Evolutionary conservation across 305 asterid species (phyloP), one percentile per base, ranked within the genome.

Genomic region (Fraxinus latifolia): DNA sequence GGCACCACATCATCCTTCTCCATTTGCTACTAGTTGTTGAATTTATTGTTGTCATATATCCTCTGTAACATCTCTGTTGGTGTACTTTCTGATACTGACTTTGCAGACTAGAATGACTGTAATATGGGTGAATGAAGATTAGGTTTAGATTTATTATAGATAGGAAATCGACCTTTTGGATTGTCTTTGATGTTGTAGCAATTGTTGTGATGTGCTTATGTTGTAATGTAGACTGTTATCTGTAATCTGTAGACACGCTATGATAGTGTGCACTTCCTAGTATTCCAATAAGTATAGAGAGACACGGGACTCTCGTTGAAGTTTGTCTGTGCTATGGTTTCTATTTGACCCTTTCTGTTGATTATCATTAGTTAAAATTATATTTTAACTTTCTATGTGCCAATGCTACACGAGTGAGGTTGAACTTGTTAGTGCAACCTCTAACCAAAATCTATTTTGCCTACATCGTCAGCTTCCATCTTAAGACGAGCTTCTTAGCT

Each of bases 11-110:
- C 90, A 89, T 58, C 92, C 93, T 33, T 90, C 94, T 71, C 90
- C 95, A 7, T 87, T 94, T 29, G 88, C 98, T 23, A 87, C 93
- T 83, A 89, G 92, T 80, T 88, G 97, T 75, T 92, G 91, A 87
- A 71, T 80, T 72, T 58, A 68, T 68, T 29, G 37, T 79, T 50
- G 21, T 50, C 62, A 50, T 50, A 50, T 15, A 15, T 50, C 62
- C 8, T 50, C 3, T 50, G 75, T 68, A 32, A 12, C 75, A 68
- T 31, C 37, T 68, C 39, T 68, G 37, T 33, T 68, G 74, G 19
- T 68, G 39, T 68, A 31, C 75, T 36, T 68, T 68, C 39, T 68
- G 75, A 68, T 68, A 11, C 75, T 68, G 33, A 68, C 75, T 29
- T 14, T 31, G 36, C 75, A 68, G 75, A 31, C 75, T 67, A 68